Conservation (phyloP, 2,329 filamentous ascomycete species). For the Phoma sp. region DNA sequence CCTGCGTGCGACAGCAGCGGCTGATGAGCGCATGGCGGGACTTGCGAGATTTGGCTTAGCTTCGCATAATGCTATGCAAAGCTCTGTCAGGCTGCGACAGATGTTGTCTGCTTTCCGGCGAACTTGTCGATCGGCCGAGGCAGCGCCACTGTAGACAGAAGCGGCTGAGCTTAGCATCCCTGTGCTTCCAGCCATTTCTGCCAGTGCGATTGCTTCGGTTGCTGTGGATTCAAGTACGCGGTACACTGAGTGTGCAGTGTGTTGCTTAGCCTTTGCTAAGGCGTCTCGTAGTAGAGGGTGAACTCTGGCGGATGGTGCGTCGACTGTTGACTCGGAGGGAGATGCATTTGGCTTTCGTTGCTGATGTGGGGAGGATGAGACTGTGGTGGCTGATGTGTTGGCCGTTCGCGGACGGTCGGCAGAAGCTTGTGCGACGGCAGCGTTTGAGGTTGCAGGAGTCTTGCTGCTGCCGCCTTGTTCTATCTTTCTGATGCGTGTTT, state of each 20-base stretch:
- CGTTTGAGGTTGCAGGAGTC: constrained; percentile 79
- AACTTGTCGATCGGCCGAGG: constrained; percentile 78
- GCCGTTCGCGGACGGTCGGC: constrained; percentile 88
- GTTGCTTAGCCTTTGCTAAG: constrained; percentile 75
- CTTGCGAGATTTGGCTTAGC: constrained; percentile 38
- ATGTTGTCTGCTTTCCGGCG: constrained; percentile 91
- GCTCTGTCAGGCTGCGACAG: constrained; percentile 89
- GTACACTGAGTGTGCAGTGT: constrained; percentile 75
- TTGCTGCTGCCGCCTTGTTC: constrained; percentile 85
- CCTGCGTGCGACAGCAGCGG: constrained; percentile 36
- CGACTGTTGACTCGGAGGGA: constrained; percentile 51
- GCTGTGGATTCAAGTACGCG: constrained; percentile 80
- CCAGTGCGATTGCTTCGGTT: constrained; percentile 78
- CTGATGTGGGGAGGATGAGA: constrained; percentile 87
- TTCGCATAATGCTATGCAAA: constrained; percentile 78
- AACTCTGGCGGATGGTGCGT: constrained; percentile 58
- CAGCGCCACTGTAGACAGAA: constrained; percentile 65
- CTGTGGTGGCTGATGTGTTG: constrained; percentile 86
- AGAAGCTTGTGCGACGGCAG: constrained; percentile 68
- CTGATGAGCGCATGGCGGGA: constrained; percentile 37
- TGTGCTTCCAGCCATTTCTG: constrained; percentile 75
- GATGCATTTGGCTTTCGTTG: constrained; percentile 59
- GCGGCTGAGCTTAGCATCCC: constrained; percentile 70
- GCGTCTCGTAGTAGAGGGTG: constrained; percentile 84
- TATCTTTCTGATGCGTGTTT: constrained; percentile 87